Conservation (phyloP, 176 grass and related monocot genomes). For the Typha latifolia region DNA sequence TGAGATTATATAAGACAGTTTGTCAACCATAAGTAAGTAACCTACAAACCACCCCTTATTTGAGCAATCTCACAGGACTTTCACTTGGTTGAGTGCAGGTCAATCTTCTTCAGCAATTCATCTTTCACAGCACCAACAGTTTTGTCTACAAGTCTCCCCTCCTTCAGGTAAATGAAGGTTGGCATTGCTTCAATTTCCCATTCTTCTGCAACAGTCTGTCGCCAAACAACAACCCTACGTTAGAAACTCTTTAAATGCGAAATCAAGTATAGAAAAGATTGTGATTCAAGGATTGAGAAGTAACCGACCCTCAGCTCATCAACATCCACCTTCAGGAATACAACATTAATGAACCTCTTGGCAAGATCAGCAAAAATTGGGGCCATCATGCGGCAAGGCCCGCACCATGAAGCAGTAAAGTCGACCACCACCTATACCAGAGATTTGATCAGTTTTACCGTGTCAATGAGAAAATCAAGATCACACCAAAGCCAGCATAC, state of each 20-base stretch:
- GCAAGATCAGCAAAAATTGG: conserved; percentile 24
- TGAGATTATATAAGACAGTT: too few relatives aligned
- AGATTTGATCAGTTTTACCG: too few relatives aligned
- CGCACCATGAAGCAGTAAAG: conserved; percentile 42
- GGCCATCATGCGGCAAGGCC: conserved; percentile 30
- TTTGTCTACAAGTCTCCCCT: conserved; percentile 45
- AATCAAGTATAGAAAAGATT: background rate
- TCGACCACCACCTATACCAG: conserved; percentile 33
- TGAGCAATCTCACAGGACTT: too few relatives aligned
- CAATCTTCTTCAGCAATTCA: conserved; percentile 29
- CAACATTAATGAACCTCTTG: background rate
- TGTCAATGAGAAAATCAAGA: too few relatives aligned
- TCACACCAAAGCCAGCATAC: too few relatives aligned
- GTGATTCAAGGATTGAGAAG: too few relatives aligned
- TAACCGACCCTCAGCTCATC: conserved; percentile 9
- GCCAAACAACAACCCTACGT: background rate
- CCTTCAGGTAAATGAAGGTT: conserved; percentile 62
- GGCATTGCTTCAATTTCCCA: conserved; percentile 50
- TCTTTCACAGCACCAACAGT: conserved; percentile 36
- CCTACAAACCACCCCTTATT: too few relatives aligned
- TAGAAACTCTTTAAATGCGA: background rate
- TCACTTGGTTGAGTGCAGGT: conserved; percentile 22
- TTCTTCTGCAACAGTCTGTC: conserved; percentile 47
- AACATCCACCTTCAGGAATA: conserved; percentile 41
- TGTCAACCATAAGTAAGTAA: too few relatives aligned